Evolutionary conservation across 169 alveolate species (phyloP).

Genomic region (Cryptosporidium canis): DNA sequence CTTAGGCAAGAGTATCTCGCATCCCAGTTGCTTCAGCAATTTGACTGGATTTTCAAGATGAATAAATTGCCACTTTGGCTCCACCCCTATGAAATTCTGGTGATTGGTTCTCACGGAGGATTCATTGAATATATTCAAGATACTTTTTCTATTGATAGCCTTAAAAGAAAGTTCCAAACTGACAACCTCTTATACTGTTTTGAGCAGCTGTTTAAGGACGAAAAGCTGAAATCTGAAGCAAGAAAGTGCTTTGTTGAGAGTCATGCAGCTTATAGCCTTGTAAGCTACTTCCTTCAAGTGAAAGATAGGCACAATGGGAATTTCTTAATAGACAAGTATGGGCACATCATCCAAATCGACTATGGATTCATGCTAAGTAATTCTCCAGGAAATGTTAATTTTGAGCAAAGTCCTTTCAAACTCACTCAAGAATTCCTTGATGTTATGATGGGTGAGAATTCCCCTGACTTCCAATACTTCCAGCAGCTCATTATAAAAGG

Average conservation of each 20-base stretch:
- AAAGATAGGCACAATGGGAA: slow-evolving; percentile 97
- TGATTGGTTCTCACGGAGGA: slow-evolving; percentile 94
- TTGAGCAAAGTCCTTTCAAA: slow-evolving; percentile 96
- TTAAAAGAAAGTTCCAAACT: slow-evolving; percentile 78
- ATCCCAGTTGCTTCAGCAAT: slow-evolving; percentile 90
- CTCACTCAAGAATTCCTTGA: slow-evolving; percentile 94
- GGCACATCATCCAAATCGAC: slow-evolving; percentile 95
- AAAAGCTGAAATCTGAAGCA: slow-evolving; percentile 30
- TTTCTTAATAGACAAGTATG: slow-evolving; percentile 91
- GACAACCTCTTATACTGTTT: slow-evolving; percentile 73
- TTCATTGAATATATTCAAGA: slow-evolving; percentile 83
- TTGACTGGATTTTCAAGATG: slow-evolving; percentile 86
- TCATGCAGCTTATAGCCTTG: slow-evolving; percentile 95
- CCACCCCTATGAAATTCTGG: slow-evolving; percentile 93
- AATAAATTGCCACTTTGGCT: slow-evolving; percentile 91
- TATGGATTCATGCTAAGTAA: slow-evolving; percentile 94
- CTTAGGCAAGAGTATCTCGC: slow-evolving; percentile 94
- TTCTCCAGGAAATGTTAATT: slow-evolving; percentile 95
- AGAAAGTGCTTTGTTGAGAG: slow-evolving; percentile 89
- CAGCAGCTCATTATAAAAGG: slow-evolving; percentile 82
- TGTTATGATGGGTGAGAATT: slow-evolving; percentile 92
- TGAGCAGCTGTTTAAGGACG: slow-evolving; percentile 27
- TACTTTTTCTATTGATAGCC: slow-evolving; percentile 86
- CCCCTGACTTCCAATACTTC: slow-evolving; percentile 90
- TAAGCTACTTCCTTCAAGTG: slow-evolving; percentile 91